Base-by-base conservation (phyloP, 2,329 filamentous ascomycete species). In the Metarhizium robertsii region DNA sequence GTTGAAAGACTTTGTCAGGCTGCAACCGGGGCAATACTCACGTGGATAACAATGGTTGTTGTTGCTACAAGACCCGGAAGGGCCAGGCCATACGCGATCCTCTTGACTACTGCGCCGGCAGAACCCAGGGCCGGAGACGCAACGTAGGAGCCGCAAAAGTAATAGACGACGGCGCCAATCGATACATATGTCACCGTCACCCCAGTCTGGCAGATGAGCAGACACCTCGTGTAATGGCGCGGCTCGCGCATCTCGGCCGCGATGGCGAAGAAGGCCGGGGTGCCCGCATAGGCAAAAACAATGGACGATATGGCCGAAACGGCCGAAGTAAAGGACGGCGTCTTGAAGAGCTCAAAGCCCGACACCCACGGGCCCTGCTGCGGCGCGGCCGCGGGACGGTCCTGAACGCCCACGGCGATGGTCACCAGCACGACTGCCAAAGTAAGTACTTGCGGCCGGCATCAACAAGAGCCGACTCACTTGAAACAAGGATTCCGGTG, bases 91-190 rank as follows among this genome's bases (percentile, higher is more conserved):
- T 77, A 78, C 51, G 66, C 67, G 16, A 76, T 63, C 58, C 72
- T 76, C 66, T 77, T 77, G 53, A 75, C 65, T 0, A 62, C 50
- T 0, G 42, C 2, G 0, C 75, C 75, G 1, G 74, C 75, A 34
- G 73, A 75, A 2, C 74, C 76, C 5, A 79, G 67, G 1, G 74
- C 74, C 0, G 75, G 76, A 0, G 74, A 76, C 0, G 75, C 69
- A 4, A 79, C 72, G 52, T 69, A 74, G 0, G 70, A 71, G 1
- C 76, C 75, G 57, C 73, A 76, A 59, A 64, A 78, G 57, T 70
- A 71, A 62, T 78, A 78, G 2, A 78, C 70, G 0, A 77, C 70
- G 3, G 67, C 58, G 8, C 65, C 64, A 6, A 74, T 66, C 8
- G 64, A 54, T 16, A 66, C 45, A 51, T 72, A 73, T 7, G 66